Evolutionary conservation across 2,329 filamentous ascomycete species (phyloP).

Genomic region (Helicocarpus griseus): DNA sequence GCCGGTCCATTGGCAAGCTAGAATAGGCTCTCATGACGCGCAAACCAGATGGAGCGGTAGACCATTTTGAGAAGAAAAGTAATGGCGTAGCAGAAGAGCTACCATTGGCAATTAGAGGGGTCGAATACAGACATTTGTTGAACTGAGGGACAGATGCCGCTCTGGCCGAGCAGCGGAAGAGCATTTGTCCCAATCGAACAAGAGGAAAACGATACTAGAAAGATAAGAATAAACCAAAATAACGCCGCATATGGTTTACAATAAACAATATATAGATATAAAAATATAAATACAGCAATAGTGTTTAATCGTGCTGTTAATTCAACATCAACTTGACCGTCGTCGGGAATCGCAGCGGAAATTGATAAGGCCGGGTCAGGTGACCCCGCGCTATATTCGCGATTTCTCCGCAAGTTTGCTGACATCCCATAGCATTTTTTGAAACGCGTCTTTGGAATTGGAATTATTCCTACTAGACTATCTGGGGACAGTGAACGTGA

Average conservation of each 20-base stretch:
- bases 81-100: background rate
- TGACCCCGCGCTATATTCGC: too few relatives aligned
- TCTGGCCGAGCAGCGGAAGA: background rate
- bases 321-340: too few relatives aligned
- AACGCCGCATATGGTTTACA: background rate
- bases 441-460: too few relatives aligned
- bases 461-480: too few relatives aligned
- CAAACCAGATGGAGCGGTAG: background rate
- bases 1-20: conserved; percentile 24
- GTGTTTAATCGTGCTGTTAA: too few relatives aligned
- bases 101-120: background rate
- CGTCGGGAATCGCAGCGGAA: too few relatives aligned
- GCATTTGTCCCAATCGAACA: background rate
- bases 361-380: too few relatives aligned
- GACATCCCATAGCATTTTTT: too few relatives aligned
- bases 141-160: background rate
- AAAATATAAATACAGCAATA: too few relatives aligned
- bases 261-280: too few relatives aligned
- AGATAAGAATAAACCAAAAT: background rate
- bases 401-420: too few relatives aligned
- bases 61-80: background rate
- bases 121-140: background rate
- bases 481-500: too few relatives aligned
- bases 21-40: background rate
- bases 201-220: background rate